Evolutionary conservation across 176 grass and related monocot genomes (phyloP), one percentile per base, ranked within the genome.

Genomic region (Juncus effusus): DNA sequence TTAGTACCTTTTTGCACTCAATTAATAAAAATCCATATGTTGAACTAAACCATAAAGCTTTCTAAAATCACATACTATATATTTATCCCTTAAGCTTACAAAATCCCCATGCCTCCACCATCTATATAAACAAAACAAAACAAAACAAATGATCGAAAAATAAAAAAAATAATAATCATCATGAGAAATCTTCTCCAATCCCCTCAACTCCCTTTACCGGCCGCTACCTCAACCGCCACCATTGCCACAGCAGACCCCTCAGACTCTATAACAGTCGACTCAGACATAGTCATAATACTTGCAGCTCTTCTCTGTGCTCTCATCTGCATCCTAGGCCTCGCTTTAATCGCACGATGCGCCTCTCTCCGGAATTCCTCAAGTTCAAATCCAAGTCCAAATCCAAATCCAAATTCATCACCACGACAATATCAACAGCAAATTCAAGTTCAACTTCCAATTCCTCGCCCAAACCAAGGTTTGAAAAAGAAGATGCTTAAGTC

Each of bases 251-350:
- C 69, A 52, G 80, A 90, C 63, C 16, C 50, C 66, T 4, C 9
- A 45, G 38, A 71, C 14, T 47, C 44, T 47, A 9, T 9, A 47
- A 71, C n/a, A 19, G 39, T 59, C 39, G 57, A 52, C 3, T 13
- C 68, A 2, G 83, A 90, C 62, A 77, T 90, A 57, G n/a, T 83
- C 19, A 38, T 83, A 72, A 68, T 90, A 67, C 83, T 90, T 16
- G 83, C 87, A 0, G 72, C 83, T 45, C 79, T 90, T 38, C 80
- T 90, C 7, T 86, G 87, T 71, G 87, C 80, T 55, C 72, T 90
- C 68, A 54, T 90, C 54, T 75, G 77, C 77, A 78, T 90, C 38
- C 75, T 79, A 72, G 74, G 50, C 69, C 45, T 90, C 71, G 87
- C 79, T 72, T 76, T 86, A 38, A 71, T 90, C 51, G 73, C 72